Evolutionary conservation across 2,329 filamentous ascomycete species (phyloP), one percentile per base, ranked within the genome.

Genomic region (Amphichorda felina): DNA sequence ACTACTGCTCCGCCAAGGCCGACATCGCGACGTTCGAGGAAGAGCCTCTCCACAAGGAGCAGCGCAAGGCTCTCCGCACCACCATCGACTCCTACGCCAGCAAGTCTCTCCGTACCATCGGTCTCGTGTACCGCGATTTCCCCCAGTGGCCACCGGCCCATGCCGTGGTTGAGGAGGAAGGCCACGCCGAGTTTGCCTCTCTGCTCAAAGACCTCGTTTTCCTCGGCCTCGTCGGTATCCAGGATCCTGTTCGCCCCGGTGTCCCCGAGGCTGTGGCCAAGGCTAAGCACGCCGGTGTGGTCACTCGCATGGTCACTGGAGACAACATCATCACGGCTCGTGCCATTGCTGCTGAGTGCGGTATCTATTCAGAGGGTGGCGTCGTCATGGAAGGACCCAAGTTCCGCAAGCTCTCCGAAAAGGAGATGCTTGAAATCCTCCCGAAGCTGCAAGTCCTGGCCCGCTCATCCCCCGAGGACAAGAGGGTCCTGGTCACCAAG

Each of bases 41-140:
- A 2, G 37, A 37, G 0, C 60, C 56, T 11, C 40, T 50, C 2
- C 28, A 44, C 1, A 33, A 35, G 3, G 60, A 60, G n/a, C 71
- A 76, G 42, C 64, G 68, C 22, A 63, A 74, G 30, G 64, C 62
- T 1, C 55, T 79, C 25, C 63, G 64, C 35, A 49, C 59, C 24
- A 56, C 72, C 37, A 80, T 80, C 44, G 67, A 70, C 35, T 61
- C 64, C 4, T 80, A 79, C 43, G 75, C 76, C 13, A 65, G 64
- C 8, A 64, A 74, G 30, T 85, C 81, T 13, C 69, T 87, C 14
- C 75, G 82, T 38, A 86, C 81, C 2, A 86, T 87, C 40, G 79
- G 71, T 18, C 65, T 86, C 42, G 66, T 82, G 10, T 86, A 83
- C 55, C 72, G 73, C 33, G 82, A 88, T 44, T 85, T 81, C 41